Evolutionary conservation across 768 basidiomycete species (phyloP).

Genomic region (Termitomyces sp.): DNA sequence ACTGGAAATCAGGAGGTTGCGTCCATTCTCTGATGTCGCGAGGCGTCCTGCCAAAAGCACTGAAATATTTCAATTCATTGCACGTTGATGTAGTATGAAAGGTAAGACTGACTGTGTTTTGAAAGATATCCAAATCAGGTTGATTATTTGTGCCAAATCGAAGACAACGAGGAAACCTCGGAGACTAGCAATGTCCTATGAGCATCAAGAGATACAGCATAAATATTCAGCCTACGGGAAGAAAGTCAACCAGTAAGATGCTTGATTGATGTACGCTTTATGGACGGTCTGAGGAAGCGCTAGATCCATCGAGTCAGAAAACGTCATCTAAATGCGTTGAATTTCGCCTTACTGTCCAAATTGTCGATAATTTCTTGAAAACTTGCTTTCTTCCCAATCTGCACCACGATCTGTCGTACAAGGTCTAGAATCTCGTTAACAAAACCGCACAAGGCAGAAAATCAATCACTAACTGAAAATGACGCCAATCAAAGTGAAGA

Average conservation of each 20-base stretch:
- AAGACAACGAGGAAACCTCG: constrained; percentile 94
- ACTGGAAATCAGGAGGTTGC: constrained; percentile 86
- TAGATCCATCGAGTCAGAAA: constrained; percentile 18
- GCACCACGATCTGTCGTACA: constrained; percentile 36
- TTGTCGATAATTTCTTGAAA: constrained; percentile 41
- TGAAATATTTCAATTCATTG: constrained; percentile 18
- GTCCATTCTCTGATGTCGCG: constrained; percentile 89
- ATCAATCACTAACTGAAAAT: constrained; percentile 71
- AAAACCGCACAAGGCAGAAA: background rate
- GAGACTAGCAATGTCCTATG: constrained; percentile 39
- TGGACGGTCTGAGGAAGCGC: constrained; percentile 73
- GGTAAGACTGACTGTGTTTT: constrained; percentile 59
- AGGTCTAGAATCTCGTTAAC: constrained; percentile 24
- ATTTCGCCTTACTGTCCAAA: constrained; percentile 33
- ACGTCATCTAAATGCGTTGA: background rate
- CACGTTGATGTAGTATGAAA: background rate
- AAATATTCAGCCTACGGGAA: constrained; percentile 66
- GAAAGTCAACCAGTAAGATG: constrained; percentile 90
- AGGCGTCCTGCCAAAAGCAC: constrained; percentile 82
- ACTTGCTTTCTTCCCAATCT: constrained; percentile 39
- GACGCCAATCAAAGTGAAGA: constrained; percentile 92
- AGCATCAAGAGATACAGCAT: background rate
- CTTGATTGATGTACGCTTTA: constrained; percentile 84
- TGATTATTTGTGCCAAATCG: constrained; percentile 93
- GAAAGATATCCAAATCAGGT: constrained; percentile 80